phyloP scores from a whole-genome alignment of 257 asterid genomes.

The Solanum lycopersicoides region DNA sequence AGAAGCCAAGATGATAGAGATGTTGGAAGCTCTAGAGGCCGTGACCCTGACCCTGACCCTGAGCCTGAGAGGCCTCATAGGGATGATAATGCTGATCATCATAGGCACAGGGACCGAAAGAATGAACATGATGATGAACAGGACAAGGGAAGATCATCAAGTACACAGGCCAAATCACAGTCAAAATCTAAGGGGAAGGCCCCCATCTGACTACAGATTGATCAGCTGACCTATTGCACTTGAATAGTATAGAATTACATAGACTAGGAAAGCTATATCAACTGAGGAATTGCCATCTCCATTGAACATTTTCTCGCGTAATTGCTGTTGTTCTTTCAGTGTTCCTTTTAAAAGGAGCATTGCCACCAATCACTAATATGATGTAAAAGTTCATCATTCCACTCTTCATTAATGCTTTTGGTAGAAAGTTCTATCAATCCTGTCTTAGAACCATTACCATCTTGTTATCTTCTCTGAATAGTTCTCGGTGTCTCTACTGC shows the following conservation, averaged over 20 bases:
- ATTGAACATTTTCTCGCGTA: constrained; percentile 4
- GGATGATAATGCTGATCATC: not conserved
- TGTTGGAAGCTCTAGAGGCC: constrained; percentile 36
- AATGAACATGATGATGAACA: not conserved
- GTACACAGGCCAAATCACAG: constrained; percentile 47
- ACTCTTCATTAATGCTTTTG: not conserved
- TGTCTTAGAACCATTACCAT: not conserved
- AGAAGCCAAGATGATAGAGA: constrained; percentile 51
- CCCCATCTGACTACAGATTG: constrained; percentile 51
- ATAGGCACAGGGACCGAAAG: not conserved
- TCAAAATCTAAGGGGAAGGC: constrained; percentile 57
- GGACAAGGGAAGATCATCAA: constrained; percentile 53
- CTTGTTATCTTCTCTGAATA: not conserved
- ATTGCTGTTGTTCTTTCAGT: not conserved
- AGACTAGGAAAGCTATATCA: constrained; percentile 8
- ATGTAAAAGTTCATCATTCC: constrained; percentile 29
- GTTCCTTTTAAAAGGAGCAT: constrained; percentile 13
- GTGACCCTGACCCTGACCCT: constrained; percentile 47
- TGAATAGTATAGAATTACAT: constrained; percentile 6
- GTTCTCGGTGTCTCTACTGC: not conserved
- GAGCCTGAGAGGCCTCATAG: constrained; percentile 2
- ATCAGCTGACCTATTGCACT: constrained; percentile 1
- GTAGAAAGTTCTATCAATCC: not conserved
- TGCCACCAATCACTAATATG: constrained; percentile 4
- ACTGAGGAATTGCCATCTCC: constrained; percentile 13